These are phyloP conservation scores for Phytophthora megakarya DNA, from an alignment of 352 stramenopile species.

Conservation along the genomic window DNA sequence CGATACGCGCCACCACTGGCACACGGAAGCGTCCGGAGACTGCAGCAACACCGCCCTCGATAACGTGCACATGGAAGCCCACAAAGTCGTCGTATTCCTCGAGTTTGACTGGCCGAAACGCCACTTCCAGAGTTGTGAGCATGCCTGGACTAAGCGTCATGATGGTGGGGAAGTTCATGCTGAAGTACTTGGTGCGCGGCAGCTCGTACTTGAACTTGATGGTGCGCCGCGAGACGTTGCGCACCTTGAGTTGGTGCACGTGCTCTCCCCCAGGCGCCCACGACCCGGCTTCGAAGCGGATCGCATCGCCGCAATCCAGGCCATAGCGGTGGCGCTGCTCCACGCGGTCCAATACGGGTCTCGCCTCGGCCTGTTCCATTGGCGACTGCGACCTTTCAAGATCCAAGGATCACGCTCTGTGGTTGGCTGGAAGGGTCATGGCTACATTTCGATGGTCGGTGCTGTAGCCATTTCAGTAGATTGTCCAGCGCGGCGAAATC, in stretches of 20 bases:
- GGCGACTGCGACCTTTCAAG: constrained; percentile 25
- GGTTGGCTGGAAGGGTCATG: constrained; percentile 7
- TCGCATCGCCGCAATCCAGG: constrained; percentile 84
- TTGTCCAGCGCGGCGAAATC: neutral
- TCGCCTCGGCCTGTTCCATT: constrained; percentile 14
- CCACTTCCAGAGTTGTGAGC: constrained; percentile 83
- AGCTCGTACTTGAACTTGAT: constrained; percentile 94
- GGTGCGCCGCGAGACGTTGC: constrained; percentile 88
- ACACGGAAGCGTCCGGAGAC: constrained; percentile 85
- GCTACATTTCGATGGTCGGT: neutral
- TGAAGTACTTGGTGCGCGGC: constrained; percentile 93
- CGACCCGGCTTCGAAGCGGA: constrained; percentile 86
- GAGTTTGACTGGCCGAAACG: constrained; percentile 88
- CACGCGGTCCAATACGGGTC: constrained; percentile 64
- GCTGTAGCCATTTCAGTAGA: neutral
- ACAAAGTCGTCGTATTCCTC: constrained; percentile 94
- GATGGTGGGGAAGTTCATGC: constrained; percentile 91
- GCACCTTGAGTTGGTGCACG: constrained; percentile 87
- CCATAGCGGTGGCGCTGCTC: constrained; percentile 80
- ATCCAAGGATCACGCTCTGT: constrained; percentile 4
- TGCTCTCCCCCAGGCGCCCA: constrained; percentile 93
- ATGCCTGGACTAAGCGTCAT: constrained; percentile 91
- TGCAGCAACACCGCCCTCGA: constrained; percentile 71
- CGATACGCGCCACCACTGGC: constrained; percentile 84
- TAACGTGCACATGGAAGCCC: constrained; percentile 87